Evolutionary conservation across 2,329 filamentous ascomycete species (phyloP).

Genomic region (Colletotrichum shisoi): DNA sequence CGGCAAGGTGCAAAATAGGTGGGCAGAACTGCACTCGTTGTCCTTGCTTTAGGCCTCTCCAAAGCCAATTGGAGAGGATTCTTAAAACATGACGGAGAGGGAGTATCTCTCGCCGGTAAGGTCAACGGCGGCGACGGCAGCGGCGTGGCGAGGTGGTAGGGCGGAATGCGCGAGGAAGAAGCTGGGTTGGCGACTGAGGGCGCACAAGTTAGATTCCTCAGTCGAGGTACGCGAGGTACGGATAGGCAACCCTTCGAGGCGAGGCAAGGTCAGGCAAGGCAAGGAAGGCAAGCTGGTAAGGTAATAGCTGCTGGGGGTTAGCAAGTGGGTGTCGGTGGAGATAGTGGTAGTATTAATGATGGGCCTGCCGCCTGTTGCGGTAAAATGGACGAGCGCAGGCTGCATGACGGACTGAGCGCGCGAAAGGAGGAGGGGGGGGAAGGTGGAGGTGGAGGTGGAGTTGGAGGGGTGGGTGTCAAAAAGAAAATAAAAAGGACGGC

Average conservation of each 20-base stretch:
- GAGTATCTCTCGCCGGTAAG: slow-evolving; percentile 22
- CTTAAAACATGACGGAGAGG: slow-evolving; percentile 47
- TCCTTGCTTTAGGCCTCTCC: slow-evolving; percentile 43
- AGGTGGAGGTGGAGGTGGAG: slow-evolving; percentile 1
- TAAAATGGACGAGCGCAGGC: slow-evolving; percentile 45
- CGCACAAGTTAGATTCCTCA: slow-evolving; percentile 22
- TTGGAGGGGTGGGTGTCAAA: slow-evolving; percentile 28
- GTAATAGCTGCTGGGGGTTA: slow-evolving; percentile 37
- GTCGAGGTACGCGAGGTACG: not conserved
- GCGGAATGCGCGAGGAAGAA: slow-evolving; percentile 14
- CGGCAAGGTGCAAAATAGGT: slow-evolving; percentile 10
- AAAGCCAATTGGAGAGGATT: slow-evolving; percentile 46
- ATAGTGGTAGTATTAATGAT: slow-evolving; percentile 41
- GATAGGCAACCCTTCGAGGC: slow-evolving; percentile 9
- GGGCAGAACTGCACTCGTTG: slow-evolving; percentile 26
- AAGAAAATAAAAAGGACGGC: slow-evolving; percentile 30
- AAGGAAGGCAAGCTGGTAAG: slow-evolving; percentile 25
- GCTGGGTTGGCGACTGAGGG: slow-evolving; percentile 24
- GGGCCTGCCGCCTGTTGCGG: slow-evolving; percentile 47
- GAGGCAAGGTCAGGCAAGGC: slow-evolving; percentile 32
- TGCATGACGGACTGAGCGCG: slow-evolving; percentile 33
- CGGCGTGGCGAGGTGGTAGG: slow-evolving; percentile 35
- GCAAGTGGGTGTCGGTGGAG: slow-evolving; percentile 39
- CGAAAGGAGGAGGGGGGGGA: slow-evolving; percentile 14
- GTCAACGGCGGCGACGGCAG: slow-evolving; percentile 25